These are phyloP conservation scores for Trypethelium eluteriae DNA, from an alignment of 495 filamentous ascomycete genomes.

Conservation along the genomic window DNA sequence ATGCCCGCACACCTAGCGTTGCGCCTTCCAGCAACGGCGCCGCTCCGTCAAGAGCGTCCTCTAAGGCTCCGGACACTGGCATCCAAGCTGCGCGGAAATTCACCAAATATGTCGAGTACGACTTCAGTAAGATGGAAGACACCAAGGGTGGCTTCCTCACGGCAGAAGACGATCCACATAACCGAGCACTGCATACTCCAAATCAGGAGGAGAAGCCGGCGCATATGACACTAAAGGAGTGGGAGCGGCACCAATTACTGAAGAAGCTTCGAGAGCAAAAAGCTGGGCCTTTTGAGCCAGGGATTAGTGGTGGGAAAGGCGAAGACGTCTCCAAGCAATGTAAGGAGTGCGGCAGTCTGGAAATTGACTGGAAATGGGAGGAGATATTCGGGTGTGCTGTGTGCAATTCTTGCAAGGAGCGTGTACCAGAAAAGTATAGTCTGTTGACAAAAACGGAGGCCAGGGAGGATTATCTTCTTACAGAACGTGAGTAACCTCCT, in stretches of 20 bases:
- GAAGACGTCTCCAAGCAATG: constrained; percentile 57
- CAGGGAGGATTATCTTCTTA: constrained; percentile 88
- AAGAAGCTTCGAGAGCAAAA: constrained; percentile 61
- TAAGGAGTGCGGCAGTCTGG: constrained; percentile 69
- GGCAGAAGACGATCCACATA: constrained; percentile 80
- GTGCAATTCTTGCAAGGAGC: constrained; percentile 76
- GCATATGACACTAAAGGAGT: constrained; percentile 86
- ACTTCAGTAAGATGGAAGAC: constrained; percentile 95
- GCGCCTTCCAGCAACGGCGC: constrained; percentile 24
- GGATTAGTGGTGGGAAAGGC: constrained; percentile 59
- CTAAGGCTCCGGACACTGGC: constrained; percentile 41
- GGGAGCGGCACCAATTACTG: constrained; percentile 73
- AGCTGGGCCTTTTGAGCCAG: constrained; percentile 78
- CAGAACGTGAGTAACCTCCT: constrained; percentile 60
- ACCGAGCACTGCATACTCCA: constrained; percentile 59
- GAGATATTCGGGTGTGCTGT: constrained; percentile 65
- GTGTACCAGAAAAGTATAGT: constrained; percentile 81
- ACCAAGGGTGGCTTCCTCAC: constrained; percentile 92
- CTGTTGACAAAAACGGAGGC: constrained; percentile 95
- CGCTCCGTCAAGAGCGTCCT: constrained; percentile 16
- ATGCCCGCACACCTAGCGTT: constrained; percentile 45
- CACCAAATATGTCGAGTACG: constrained; percentile 88
- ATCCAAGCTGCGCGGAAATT: constrained; percentile 75
- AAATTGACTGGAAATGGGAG: constrained; percentile 93
- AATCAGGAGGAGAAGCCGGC: constrained; percentile 63